Conservation (phyloP, 208 protist genomes). For the Naegleria gruberi region DNA sequence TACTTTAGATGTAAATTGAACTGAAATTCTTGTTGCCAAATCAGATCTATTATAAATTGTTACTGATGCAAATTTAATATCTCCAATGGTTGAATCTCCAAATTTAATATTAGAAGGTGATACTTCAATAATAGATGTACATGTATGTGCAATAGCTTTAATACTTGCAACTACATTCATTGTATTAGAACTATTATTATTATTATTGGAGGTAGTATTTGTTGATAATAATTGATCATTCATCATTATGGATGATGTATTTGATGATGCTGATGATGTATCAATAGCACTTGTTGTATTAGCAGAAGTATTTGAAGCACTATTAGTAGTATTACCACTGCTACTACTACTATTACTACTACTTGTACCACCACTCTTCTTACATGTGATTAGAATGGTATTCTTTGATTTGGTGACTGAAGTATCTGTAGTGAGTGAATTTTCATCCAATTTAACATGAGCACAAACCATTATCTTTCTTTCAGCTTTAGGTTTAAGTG, state of each 20-base stretch:
- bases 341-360: neutral
- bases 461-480: neutral
- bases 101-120: neutral
- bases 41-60: neutral
- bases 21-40: neutral
- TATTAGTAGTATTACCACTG: neutral
- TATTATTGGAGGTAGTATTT: neutral
- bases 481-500: neutral
- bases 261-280: neutral
- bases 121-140: slow-evolving; percentile 3
- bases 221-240: too few species aligned
- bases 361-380: neutral
- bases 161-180: neutral
- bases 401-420: neutral
- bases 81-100: slow-evolving; percentile 9
- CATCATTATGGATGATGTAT: too few species aligned
- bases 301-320: too few species aligned
- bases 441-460: neutral
- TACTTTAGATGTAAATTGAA: neutral
- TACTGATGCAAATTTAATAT: neutral
- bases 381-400: neutral
- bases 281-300: neutral
- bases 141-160: neutral
- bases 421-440: neutral
- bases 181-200: neutral